Percentiles rank a stretch among this genome's conserved stretches.
phyloP scores from a whole-genome alignment of 2,329 filamentous ascomycete genomes.

The Botryotinia convoluta region DNA sequence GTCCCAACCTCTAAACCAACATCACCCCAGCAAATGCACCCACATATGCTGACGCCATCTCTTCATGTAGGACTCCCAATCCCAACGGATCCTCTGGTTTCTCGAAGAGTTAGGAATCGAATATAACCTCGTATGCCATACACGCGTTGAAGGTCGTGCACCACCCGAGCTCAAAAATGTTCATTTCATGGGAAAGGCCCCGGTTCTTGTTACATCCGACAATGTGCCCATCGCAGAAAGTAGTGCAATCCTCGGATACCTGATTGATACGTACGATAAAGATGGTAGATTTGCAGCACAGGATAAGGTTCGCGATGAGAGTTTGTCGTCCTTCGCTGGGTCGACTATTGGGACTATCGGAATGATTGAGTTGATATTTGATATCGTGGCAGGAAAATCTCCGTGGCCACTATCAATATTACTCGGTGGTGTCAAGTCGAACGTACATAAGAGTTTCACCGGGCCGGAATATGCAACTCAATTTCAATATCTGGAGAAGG shows the following conservation, averaged over 20 bases:
- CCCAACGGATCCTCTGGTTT: constrained; percentile 66
- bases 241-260: constrained; percentile 37
- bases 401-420: constrained; percentile 34
- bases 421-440: constrained; percentile 23
- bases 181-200: constrained; percentile 83
- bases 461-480: constrained; percentile 29
- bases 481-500: constrained; percentile 30
- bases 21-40: background rate
- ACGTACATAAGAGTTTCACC: constrained; percentile 26
- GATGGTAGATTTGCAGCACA: constrained; percentile 32
- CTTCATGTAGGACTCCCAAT: constrained; percentile 55
- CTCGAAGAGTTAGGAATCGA: constrained; percentile 67
- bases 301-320: constrained; percentile 38
- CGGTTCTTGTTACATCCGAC: constrained; percentile 53
- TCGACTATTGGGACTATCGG: constrained; percentile 6
- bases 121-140: constrained; percentile 72
- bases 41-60: background rate
- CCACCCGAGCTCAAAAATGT: constrained; percentile 67
- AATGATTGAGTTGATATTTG: constrained; percentile 18
- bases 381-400: constrained; percentile 15
- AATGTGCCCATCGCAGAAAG: constrained; percentile 35
- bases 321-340: constrained; percentile 26
- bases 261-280: constrained; percentile 38
- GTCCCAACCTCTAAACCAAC: background rate
- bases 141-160: constrained; percentile 48